Evolutionary conservation across 2,329 filamentous ascomycete genomes (phyloP).

Genomic region (Scytalidium sp.): DNA sequence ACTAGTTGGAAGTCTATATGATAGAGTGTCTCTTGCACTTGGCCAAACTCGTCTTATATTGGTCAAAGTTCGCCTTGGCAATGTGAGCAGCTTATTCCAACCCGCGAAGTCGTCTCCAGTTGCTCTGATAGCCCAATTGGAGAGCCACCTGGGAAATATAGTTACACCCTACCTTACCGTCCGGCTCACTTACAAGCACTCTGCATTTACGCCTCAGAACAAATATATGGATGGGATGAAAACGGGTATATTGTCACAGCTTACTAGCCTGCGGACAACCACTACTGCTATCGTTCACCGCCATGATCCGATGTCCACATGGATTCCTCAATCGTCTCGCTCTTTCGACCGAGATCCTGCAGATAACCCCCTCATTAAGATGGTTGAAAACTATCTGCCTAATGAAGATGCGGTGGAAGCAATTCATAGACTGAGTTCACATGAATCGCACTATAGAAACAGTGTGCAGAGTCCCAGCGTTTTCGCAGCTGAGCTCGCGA

Average conservation of each 20-base stretch:
- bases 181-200: slow-evolving; percentile 52
- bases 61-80: slow-evolving; percentile 21
- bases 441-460: background rate
- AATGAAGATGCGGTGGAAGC: slow-evolving; percentile 16
- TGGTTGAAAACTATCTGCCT: slow-evolving; percentile 22
- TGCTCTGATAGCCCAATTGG: slow-evolving; percentile 56
- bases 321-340: slow-evolving; percentile 43
- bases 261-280: slow-evolving; percentile 51
- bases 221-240: background rate
- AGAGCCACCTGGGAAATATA: slow-evolving; percentile 50
- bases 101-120: slow-evolving; percentile 38
- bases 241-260: slow-evolving; percentile 34
- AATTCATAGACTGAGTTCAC: slow-evolving; percentile 12
- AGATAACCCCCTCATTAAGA: slow-evolving; percentile 16
- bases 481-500: background rate
- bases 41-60: slow-evolving; percentile 26
- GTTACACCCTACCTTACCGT: slow-evolving; percentile 49
- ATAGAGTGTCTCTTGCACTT: slow-evolving; percentile 15
- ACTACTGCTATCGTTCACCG: slow-evolving; percentile 48
- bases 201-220: slow-evolving; percentile 44
- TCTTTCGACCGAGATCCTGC: slow-evolving; percentile 25
- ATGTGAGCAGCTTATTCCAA: slow-evolving; percentile 3
- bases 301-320: slow-evolving; percentile 45
- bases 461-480: background rate
- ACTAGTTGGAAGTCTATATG: slow-evolving; percentile 24